These are phyloP conservation scores for Penicillium sp. DNA, from an alignment of 2,329 filamentous ascomycete species.

Conservation along the genomic window DNA sequence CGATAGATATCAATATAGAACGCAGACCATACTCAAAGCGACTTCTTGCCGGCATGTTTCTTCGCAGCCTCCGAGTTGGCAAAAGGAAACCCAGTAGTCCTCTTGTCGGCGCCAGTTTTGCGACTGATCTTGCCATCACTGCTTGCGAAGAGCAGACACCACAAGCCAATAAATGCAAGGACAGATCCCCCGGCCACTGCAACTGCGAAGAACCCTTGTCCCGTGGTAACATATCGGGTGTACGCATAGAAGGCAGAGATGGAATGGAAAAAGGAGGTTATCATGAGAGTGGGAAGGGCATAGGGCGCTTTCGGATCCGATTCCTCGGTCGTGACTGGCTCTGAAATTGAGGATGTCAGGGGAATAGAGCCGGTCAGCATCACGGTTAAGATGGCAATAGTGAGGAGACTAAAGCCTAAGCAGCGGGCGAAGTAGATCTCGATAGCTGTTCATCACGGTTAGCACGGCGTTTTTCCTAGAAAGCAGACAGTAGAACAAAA, in stretches of 20 bases:
- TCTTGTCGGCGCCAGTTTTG: conserved; percentile 70
- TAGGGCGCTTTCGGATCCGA: conserved; percentile 63
- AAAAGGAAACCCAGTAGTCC: conserved; percentile 70
- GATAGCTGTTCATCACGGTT: conserved; percentile 54
- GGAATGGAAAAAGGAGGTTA: conserved; percentile 72
- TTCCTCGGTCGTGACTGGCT: conserved; percentile 51
- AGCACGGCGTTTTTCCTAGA: conserved; percentile 1
- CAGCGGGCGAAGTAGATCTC: conserved; percentile 77
- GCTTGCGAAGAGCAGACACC: conserved; percentile 67
- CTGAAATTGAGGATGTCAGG: conserved; percentile 58
- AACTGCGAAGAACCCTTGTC: conserved; percentile 64
- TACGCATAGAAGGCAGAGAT: conserved; percentile 71
- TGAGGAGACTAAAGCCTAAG: conserved; percentile 70
- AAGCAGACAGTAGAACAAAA: neutral
- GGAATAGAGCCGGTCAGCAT: conserved; percentile 75
- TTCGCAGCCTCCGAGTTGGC: conserved; percentile 64
- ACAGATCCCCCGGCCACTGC: conserved; percentile 63
- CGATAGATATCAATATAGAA: neutral
- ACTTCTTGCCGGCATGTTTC: conserved; percentile 50
- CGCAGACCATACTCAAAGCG: neutral
- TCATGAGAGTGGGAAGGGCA: conserved; percentile 68
- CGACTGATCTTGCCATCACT: conserved; percentile 63
- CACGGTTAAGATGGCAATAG: conserved; percentile 68
- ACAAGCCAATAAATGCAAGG: conserved; percentile 68
- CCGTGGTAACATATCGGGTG: conserved; percentile 64